A percentile compares a stretch with the other conserved stretches of the same genome.
Conservation (phyloP, 1,284 basidiomycete species). For the Austropuccinia psidii region DNA sequence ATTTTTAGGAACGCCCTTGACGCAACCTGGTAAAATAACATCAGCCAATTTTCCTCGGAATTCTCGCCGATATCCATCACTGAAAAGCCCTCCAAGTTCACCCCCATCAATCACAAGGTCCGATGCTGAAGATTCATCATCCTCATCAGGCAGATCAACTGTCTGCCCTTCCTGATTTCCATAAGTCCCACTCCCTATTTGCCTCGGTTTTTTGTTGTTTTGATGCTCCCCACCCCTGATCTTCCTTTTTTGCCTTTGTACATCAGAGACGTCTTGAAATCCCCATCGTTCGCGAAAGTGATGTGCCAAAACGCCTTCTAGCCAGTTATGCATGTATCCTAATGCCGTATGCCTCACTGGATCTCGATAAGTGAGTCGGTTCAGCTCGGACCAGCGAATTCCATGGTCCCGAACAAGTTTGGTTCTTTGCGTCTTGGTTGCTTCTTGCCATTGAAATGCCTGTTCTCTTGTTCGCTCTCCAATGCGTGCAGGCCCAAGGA, state of each 20-base stretch:
- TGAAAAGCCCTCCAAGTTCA: background rate
- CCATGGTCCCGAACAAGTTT: background rate
- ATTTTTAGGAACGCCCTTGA: constrained; percentile 5
- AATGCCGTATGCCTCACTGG: constrained; percentile 9
- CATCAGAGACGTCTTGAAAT: background rate
- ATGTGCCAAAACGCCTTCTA: constrained; percentile 19
- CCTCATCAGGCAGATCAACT: background rate
- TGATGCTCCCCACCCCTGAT: background rate
- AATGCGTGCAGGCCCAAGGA: background rate
- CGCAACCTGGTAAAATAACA: background rate
- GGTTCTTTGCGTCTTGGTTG: background rate
- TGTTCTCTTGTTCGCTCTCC: background rate
- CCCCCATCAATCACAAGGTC: constrained; percentile 10
- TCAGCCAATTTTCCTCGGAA: background rate
- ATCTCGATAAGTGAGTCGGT: background rate
- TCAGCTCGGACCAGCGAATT: background rate
- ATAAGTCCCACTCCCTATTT: background rate
- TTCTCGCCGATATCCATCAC: background rate
- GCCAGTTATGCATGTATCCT: constrained; percentile 26
- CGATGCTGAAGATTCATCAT: too few relatives aligned
- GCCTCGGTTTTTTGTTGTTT: background rate
- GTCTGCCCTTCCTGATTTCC: background rate
- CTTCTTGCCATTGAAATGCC: background rate
- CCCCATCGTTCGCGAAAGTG: constrained; percentile 25
- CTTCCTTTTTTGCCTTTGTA: background rate